Evolutionary conservation across 495 filamentous ascomycete genomes (phyloP).

Genomic region (Hypomontagnella monticulosa): DNA sequence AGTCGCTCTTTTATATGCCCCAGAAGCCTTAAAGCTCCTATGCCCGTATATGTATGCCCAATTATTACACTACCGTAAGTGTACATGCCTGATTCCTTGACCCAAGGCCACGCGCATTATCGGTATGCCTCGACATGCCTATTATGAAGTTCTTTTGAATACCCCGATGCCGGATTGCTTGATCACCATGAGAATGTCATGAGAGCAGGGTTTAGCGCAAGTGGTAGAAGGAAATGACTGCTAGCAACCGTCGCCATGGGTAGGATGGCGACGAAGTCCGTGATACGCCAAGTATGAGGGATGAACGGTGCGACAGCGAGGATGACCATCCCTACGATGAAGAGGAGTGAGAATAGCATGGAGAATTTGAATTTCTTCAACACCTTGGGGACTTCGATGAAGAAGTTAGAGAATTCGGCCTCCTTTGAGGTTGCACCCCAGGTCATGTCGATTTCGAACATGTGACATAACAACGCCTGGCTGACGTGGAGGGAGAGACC

Average conservation of each 20-base stretch:
- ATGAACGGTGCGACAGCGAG: constrained; percentile 71
- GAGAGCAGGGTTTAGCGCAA: constrained; percentile 78
- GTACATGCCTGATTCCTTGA: no score
- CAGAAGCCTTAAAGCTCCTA: neutral
- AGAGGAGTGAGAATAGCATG: constrained; percentile 69
- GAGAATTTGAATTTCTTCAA: constrained; percentile 81
- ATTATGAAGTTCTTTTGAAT: neutral
- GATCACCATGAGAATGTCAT: constrained; percentile 83
- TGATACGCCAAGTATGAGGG: constrained; percentile 74
- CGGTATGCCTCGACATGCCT: no score
- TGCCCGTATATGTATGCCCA: neutral
- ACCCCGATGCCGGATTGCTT: neutral
- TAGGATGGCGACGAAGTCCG: constrained; percentile 81
- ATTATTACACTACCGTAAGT: no score
- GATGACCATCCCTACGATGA: constrained; percentile 72
- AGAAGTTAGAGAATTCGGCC: constrained; percentile 79
- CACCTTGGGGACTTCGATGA: constrained; percentile 81
- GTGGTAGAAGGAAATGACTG: constrained; percentile 75
- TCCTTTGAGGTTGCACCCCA: constrained; percentile 79
- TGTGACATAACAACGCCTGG: constrained; percentile 73
- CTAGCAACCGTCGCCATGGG: constrained; percentile 77
- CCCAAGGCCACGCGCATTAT: constrained; percentile 1
- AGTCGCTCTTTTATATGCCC: constrained; percentile 1
- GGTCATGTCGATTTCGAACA: constrained; percentile 78
- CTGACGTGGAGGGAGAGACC: constrained; percentile 75